Base-by-base conservation (phyloP, 805 yeast genomes). In the Sugiyamaella marilandica region DNA sequence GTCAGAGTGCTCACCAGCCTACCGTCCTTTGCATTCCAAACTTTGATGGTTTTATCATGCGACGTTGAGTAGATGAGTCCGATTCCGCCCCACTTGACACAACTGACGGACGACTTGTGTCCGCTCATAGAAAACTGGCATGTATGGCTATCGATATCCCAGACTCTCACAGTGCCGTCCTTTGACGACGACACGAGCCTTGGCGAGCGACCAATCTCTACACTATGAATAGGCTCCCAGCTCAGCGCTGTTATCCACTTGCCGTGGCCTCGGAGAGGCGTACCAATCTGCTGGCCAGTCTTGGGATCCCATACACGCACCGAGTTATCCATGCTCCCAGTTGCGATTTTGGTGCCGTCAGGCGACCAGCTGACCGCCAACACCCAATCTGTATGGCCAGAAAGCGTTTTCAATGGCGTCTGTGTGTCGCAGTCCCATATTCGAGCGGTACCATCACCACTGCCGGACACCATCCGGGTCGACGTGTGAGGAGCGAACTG, bases 401-500 rank as follows among this genome's bases (percentile, higher is more conserved):
- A 64, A 49, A 94, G 72, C 0, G 95, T 87, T 56, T 81, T 78
- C 64, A 84, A 73, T 8, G 97, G 96, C 0, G 99, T 94, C 60
- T 88, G 94, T 0, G 98, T 91, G 62, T 89, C 84, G 68, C 96
- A 87, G 70, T 91, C 97, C 99, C 99, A 94, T 46, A 92, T 80
- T 65, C 98, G 77, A 1, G 98, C 97, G 8, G 98, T 91, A 35
- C 85, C 81, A 69, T 94, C 99, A 44, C 99, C 99, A 5, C 97
- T 88, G 35, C 99, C 99, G 0, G 97, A 86, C 39, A 87, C 94
- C 85, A 91, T 82, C 60, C 87, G 75, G 1, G 91, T 77, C 14
- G 92, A 81, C 14, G 91, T 84, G 63, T 86, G 78, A 31, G 99
- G 99, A 1, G 99, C 95, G 76, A 94, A 94, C 57, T 87, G 91